These are phyloP conservation scores for Aspergillus homomorphus DNA, from an alignment of 495 filamentous ascomycete genomes.

Conservation along the genomic window DNA sequence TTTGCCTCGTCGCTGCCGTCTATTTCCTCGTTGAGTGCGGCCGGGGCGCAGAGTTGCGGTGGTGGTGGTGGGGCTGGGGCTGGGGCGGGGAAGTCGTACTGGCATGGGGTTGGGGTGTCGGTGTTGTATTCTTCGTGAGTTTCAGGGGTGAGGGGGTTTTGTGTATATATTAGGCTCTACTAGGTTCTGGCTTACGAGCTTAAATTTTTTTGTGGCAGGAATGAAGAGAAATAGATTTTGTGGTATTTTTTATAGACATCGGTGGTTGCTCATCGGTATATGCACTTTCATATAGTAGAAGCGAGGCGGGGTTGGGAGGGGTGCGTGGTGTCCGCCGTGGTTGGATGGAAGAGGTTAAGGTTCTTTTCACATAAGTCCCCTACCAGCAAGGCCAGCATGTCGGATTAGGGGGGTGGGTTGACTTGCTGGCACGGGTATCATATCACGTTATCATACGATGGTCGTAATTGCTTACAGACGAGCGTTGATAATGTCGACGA, in stretches of 20 bases:
- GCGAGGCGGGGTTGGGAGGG: neutral
- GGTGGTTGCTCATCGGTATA: neutral
- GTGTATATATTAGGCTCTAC: conserved; percentile 1
- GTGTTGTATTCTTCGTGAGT: conserved; percentile 86
- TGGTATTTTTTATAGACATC: conserved; percentile 3
- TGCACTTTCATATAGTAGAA: neutral
- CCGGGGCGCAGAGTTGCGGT: conserved; percentile 39
- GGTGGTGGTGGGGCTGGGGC: conserved; percentile 65
- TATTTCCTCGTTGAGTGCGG: conserved; percentile 27
- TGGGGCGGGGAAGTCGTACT: conserved; percentile 59
- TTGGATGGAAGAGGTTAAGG: neutral
- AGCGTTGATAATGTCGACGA: conserved; percentile 67
- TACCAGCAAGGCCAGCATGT: neutral
- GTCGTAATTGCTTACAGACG: conserved; percentile 40
- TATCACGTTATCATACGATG: conserved; percentile 11
- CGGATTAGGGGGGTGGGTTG: neutral
- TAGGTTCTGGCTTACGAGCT: neutral
- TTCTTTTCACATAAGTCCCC: neutral
- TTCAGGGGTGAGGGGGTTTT: neutral
- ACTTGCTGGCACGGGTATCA: conserved; percentile 18
- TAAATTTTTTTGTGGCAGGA: neutral
- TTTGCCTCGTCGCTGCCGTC: conserved; percentile 35
- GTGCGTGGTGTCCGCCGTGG: neutral
- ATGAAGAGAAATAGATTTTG: conserved; percentile 9
- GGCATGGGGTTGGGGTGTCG: conserved; percentile 73